These are phyloP conservation scores for Didymella pinodella DNA, from an alignment of 2,329 filamentous ascomycete genomes.

Conservation along the genomic window DNA sequence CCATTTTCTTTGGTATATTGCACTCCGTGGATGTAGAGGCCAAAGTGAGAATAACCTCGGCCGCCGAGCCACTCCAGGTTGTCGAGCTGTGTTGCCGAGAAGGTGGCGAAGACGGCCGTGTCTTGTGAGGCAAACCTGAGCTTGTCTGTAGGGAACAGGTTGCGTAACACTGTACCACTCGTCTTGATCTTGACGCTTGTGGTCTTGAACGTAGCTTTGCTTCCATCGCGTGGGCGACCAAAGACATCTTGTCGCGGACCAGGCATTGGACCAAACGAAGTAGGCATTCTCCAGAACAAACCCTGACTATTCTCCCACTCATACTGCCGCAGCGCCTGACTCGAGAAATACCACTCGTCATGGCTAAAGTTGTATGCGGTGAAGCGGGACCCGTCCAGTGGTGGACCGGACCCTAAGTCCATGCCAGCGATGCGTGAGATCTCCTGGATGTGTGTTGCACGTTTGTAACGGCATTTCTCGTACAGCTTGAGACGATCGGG, in stretches of 20 bases:
- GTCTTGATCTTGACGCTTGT: constrained; percentile 53
- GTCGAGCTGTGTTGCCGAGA: constrained; percentile 50
- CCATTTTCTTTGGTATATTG: constrained; percentile 63
- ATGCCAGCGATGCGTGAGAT: constrained; percentile 62
- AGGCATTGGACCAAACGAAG: constrained; percentile 52
- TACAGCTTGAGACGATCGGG: constrained; percentile 66
- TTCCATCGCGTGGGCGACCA: constrained; percentile 34
- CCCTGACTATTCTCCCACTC: constrained; percentile 54
- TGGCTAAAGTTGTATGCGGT: constrained; percentile 64
- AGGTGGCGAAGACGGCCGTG: constrained; percentile 51
- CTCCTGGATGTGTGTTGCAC: constrained; percentile 66
- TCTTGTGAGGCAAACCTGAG: constrained; percentile 50
- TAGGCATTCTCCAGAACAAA: constrained; percentile 55
- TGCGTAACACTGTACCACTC: constrained; percentile 53
- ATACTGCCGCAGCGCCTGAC: constrained; percentile 60
- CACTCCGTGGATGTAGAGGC: constrained; percentile 69
- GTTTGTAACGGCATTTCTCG: constrained; percentile 64
- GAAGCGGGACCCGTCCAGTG: constrained; percentile 49
- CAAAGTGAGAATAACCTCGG: constrained; percentile 64
- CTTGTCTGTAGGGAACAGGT: constrained; percentile 49
- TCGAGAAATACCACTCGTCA: constrained; percentile 66
- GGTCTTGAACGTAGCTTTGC: constrained; percentile 47
- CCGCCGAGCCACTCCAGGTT: constrained; percentile 69
- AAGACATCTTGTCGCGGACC: constrained; percentile 48
- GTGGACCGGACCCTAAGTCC: constrained; percentile 53